Percentiles rank a stretch among this genome's conserved stretches.
phyloP scores from a whole-genome alignment of 805 yeast species.

The Ogataea nakhonphanomensis region DNA sequence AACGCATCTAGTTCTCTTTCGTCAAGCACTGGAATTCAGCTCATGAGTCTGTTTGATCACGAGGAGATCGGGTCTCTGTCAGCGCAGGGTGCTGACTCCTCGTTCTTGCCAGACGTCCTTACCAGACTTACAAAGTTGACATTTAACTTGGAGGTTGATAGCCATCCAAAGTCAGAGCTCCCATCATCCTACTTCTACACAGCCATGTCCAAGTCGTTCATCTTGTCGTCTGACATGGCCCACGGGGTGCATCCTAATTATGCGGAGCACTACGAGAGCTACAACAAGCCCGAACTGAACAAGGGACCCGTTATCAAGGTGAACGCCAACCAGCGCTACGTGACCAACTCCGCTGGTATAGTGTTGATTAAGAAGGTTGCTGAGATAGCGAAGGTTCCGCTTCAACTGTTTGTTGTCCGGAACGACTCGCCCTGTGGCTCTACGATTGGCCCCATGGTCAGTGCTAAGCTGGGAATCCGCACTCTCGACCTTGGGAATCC shows the following conservation, averaged over 20 bases:
- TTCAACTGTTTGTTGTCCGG: conserved; percentile 89
- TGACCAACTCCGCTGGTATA: conserved; percentile 89
- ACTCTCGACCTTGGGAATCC: conserved; percentile 91
- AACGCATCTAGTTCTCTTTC: conserved; percentile 37
- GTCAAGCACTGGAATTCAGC: conserved; percentile 55
- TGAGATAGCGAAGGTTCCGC: conserved; percentile 62
- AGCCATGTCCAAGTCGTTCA: conserved; percentile 72
- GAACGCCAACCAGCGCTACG: conserved; percentile 93
- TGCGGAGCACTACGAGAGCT: conserved; percentile 65
- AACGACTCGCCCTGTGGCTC: conserved; percentile 95
- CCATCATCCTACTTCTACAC: conserved; percentile 44
- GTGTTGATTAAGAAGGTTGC: conserved; percentile 75
- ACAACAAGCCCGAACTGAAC: conserved; percentile 79
- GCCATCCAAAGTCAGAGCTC: conserved; percentile 21
- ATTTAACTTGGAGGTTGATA: conserved; percentile 38
- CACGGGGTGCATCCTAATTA: conserved; percentile 97
- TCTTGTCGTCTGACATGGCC: conserved; percentile 92
- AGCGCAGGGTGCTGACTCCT: conserved; percentile 96
- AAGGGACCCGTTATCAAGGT: conserved; percentile 90
- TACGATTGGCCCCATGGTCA: conserved; percentile 91
- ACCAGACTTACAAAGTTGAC: conserved; percentile 57
- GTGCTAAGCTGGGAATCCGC: conserved; percentile 82
- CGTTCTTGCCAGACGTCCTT: conserved; percentile 77
- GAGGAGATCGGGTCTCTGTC: conserved; percentile 93
- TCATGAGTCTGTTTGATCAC: conserved; percentile 87